Conservation (phyloP, 129 eudicot species). For the Flaveria ramosissima region DNA sequence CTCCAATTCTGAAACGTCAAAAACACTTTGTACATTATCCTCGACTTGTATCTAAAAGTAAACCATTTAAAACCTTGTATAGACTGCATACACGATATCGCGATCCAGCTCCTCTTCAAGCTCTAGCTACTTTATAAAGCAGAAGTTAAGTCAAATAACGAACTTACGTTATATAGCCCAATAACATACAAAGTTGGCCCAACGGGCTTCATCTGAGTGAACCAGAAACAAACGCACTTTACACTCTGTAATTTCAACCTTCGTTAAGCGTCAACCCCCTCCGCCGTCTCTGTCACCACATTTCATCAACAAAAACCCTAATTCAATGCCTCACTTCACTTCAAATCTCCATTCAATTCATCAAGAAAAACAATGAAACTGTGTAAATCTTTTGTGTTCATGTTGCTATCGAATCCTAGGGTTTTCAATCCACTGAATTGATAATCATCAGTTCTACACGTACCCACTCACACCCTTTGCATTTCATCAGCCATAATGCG, state of each 20-base stretch:
- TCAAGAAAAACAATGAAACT: not conserved
- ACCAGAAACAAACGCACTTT: not conserved
- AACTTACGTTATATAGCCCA: too few species aligned
- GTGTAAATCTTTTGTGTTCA: not conserved
- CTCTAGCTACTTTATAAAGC: too few species aligned
- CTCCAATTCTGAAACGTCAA: too few species aligned
- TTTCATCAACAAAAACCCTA: constrained; percentile 27
- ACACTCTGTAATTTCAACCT: not conserved
- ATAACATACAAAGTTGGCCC: not conserved
- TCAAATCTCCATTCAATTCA: constrained; percentile 14
- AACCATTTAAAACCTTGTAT: too few species aligned
- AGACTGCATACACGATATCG: too few species aligned
- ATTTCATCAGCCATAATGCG: constrained; percentile 20
- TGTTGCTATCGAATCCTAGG: constrained; percentile 1
- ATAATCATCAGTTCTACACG: constrained; percentile 10
- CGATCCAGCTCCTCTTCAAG: too few species aligned
- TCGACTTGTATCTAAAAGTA: too few species aligned
- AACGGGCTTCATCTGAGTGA: constrained; percentile 1
- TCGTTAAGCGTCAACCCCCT: not conserved
- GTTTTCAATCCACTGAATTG: constrained; percentile 16
- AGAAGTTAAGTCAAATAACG: too few species aligned
- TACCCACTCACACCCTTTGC: not conserved
- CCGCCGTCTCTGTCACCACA: constrained; percentile 20
- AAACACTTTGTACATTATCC: too few species aligned
- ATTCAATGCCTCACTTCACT: not conserved